Percentiles rank a stretch among this genome's conserved stretches.
Evolutionary conservation across 495 filamentous ascomycete genomes (phyloP).

Genomic region (Trichoderma asperelloides): DNA sequence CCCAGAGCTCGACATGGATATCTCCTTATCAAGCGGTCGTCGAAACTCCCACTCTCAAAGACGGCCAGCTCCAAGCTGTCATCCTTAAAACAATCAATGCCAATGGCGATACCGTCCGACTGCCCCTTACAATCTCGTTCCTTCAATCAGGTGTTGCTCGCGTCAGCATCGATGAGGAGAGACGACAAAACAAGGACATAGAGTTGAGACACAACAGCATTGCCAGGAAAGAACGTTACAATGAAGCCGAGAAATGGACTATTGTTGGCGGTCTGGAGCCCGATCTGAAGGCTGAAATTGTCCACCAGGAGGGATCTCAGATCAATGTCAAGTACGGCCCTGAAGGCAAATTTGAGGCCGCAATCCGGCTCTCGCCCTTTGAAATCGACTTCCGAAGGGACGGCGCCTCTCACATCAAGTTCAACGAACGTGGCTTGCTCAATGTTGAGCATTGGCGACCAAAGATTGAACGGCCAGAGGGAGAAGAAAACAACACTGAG

Average conservation of each 20-base stretch:
- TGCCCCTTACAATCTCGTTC: slow-evolving; percentile 82
- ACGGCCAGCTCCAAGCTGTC: slow-evolving; percentile 69
- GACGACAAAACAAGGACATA: slow-evolving; percentile 79
- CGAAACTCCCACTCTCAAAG: slow-evolving; percentile 61
- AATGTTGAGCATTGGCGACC: slow-evolving; percentile 94
- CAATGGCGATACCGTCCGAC: slow-evolving; percentile 51
- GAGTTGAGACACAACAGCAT: slow-evolving; percentile 75
- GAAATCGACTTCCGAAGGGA: slow-evolving; percentile 76
- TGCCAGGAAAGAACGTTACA: slow-evolving; percentile 84
- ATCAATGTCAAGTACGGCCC: slow-evolving; percentile 80
- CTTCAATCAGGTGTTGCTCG: slow-evolving; percentile 80
- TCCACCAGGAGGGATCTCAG: slow-evolving; percentile 46
- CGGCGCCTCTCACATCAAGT: slow-evolving; percentile 69
- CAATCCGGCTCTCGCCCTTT: slow-evolving; percentile 78
- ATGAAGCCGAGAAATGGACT: slow-evolving; percentile 80
- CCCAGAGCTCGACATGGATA: slow-evolving; percentile 56
- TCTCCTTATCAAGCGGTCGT: slow-evolving; percentile 74
- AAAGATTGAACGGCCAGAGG: slow-evolving; percentile 62
- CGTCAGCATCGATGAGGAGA: slow-evolving; percentile 83
- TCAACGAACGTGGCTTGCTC: slow-evolving; percentile 79
- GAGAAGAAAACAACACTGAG: slow-evolving; percentile 16
- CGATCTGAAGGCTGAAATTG: slow-evolving; percentile 56
- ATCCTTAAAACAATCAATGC: slow-evolving; percentile 66
- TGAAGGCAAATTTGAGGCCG: slow-evolving; percentile 61
- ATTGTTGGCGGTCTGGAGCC: slow-evolving; percentile 69